These are phyloP conservation scores for Aphanomyces astaci DNA, from an alignment of 352 stramenopile genomes.

Conservation along the genomic window DNA sequence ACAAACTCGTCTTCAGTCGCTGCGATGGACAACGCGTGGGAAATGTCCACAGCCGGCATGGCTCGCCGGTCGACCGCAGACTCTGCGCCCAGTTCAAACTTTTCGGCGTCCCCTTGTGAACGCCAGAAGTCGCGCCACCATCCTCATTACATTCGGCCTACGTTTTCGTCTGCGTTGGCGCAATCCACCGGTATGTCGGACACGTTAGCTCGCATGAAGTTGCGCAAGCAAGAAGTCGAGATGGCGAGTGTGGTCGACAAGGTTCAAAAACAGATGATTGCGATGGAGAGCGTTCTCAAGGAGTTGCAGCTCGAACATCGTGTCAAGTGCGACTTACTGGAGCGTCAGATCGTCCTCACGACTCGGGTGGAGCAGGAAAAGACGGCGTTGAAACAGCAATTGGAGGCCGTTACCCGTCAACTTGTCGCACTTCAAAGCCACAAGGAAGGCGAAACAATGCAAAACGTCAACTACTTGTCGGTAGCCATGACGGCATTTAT, in stretches of 20 bases:
- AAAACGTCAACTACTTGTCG: slow-evolving; percentile 9
- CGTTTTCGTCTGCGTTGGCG: neutral
- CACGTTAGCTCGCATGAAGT: slow-evolving; percentile 9
- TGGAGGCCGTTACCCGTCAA: neutral
- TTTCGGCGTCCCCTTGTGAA: neutral
- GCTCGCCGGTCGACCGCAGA: neutral
- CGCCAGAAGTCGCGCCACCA: neutral
- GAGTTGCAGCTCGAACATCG: slow-evolving; percentile 10
- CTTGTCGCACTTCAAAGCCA: neutral
- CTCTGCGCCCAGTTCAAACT: slow-evolving; percentile 1
- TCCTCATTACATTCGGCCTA: neutral
- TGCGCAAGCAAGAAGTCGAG: slow-evolving; percentile 21
- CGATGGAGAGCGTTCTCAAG: slow-evolving; percentile 16
- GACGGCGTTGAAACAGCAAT: neutral
- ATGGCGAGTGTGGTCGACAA: slow-evolving; percentile 11
- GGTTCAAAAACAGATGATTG: slow-evolving; percentile 6
- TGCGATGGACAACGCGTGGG: neutral
- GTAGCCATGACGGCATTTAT: slow-evolving; percentile 13
- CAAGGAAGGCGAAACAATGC: slow-evolving; percentile 5
- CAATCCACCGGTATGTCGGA: neutral
- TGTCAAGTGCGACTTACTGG: slow-evolving; percentile 10
- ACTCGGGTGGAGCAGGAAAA: neutral
- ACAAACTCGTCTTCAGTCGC: neutral
- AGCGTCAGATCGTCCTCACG: slow-evolving; percentile 2
- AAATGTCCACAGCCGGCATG: neutral